These are phyloP conservation scores for Chrysosporium queenslandicum DNA, from an alignment of 2,329 filamentous ascomycete genomes.

Conservation along the genomic window DNA sequence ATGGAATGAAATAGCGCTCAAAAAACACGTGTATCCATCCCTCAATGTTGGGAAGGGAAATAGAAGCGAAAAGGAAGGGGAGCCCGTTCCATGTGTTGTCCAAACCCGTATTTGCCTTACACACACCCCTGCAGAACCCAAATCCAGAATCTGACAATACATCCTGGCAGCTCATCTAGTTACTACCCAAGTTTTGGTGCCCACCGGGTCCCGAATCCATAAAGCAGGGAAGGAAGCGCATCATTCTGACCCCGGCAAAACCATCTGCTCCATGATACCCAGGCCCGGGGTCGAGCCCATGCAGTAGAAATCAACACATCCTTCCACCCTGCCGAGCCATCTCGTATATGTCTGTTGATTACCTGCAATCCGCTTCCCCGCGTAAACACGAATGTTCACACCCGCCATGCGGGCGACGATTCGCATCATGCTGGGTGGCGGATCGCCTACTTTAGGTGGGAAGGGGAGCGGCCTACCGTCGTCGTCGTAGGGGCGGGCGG, in stretches of 20 bases:
- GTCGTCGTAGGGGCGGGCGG: not conserved
- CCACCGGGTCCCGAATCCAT: too few relatives aligned
- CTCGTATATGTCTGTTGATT: slow-evolving; percentile 9
- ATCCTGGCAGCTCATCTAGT: too few relatives aligned
- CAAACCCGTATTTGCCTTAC: too few relatives aligned
- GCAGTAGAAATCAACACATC: slow-evolving; percentile 7
- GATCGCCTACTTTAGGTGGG: not conserved
- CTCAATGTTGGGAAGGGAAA: too few relatives aligned
- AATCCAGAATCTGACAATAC: too few relatives aligned
- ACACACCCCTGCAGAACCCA: too few relatives aligned
- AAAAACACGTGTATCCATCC: too few relatives aligned
- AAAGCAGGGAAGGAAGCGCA: too few relatives aligned
- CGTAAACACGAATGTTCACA: slow-evolving; percentile 8
- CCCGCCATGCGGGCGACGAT: not conserved
- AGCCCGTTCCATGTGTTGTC: too few relatives aligned
- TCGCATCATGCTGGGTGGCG: not conserved
- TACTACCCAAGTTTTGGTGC: too few relatives aligned
- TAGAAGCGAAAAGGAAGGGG: too few relatives aligned
- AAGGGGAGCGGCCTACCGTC: not conserved
- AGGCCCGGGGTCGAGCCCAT: not conserved
- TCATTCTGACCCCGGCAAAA: not conserved
- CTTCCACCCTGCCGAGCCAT: slow-evolving; percentile 13
- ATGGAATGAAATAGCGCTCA: too few relatives aligned
- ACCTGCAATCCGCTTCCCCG: slow-evolving; percentile 3
- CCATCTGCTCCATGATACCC: slow-evolving; percentile 8